Evolutionary conservation across 2,329 filamentous ascomycete genomes (phyloP).

Genomic region (Pseudogymnoascus sp.): DNA sequence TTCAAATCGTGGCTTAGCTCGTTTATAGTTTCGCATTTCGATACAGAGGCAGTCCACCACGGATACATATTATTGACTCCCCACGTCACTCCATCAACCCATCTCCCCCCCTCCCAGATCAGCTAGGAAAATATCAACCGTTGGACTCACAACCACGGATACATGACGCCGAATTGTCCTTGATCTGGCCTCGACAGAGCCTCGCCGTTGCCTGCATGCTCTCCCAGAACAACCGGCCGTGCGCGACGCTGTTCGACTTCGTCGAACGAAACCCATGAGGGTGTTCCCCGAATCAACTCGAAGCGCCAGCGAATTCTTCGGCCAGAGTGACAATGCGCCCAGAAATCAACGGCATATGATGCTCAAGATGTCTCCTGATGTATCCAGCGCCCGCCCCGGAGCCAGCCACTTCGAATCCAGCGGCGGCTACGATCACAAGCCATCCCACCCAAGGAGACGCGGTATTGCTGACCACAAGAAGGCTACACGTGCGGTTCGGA

Average conservation of each 20-base stretch:
- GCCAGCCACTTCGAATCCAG: neutral
- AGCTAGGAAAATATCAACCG: neutral
- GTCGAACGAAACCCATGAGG: constrained; percentile 4
- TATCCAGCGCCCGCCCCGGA: neutral
- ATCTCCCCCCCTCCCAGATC: neutral
- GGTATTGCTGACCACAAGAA: neutral
- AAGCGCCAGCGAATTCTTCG: neutral
- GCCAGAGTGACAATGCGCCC: neutral
- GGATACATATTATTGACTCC: neutral
- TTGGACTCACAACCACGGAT: neutral
- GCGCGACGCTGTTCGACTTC: constrained; percentile 2
- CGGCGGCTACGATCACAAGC: neutral
- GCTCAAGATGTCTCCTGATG: neutral
- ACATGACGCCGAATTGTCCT: constrained; percentile 4
- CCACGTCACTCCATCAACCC: neutral
- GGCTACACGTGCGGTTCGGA: neutral
- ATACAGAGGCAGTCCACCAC: neutral
- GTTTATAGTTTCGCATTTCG: neutral
- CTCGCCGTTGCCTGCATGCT: constrained; percentile 6
- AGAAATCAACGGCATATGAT: neutral
- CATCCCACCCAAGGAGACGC: neutral
- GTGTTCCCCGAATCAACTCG: neutral
- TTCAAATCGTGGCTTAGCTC: constrained; percentile 6
- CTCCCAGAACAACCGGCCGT: neutral
- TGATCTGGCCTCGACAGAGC: constrained; percentile 4